These are phyloP conservation scores for Alnus glutinosa DNA, from an alignment of 306 rosid species.

Conservation along the genomic window DNA sequence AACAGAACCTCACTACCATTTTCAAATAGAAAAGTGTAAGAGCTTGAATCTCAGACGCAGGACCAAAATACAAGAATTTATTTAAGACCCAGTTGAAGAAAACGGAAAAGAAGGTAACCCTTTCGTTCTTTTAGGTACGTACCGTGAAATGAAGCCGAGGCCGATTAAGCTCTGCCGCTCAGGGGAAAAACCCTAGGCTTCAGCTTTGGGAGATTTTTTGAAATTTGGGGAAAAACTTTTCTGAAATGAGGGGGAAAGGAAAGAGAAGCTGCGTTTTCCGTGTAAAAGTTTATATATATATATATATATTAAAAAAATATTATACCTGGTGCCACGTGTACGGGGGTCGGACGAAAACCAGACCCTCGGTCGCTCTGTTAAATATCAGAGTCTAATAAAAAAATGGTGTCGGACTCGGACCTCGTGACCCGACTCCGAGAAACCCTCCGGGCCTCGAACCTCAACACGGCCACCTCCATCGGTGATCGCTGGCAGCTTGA, in stretches of 20 bases:
- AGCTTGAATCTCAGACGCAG: not conserved
- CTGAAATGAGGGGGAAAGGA: too few relatives aligned
- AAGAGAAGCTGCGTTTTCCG: too few relatives aligned
- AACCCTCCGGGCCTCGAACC: constrained; percentile 35
- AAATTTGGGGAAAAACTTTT: too few relatives aligned
- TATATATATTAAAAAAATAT: too few relatives aligned
- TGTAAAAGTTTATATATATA: too few relatives aligned
- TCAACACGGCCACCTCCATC: constrained; percentile 26
- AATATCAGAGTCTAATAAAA: not conserved
- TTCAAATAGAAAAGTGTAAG: not conserved
- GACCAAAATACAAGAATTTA: not conserved
- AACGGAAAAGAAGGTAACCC: not conserved
- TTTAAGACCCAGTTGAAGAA: not conserved
- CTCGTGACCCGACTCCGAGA: constrained; percentile 39
- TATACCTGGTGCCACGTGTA: too few relatives aligned
- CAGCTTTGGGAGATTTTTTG: not conserved
- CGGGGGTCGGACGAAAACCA: too few relatives aligned
- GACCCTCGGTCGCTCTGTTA: not conserved
- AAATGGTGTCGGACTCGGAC: constrained; percentile 35
- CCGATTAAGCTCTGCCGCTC: not conserved
- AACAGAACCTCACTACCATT: not conserved
- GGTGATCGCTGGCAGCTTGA: constrained; percentile 37
- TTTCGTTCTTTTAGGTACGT: not conserved
- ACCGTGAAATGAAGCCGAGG: constrained; percentile 3
- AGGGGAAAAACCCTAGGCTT: constrained; percentile 1